phyloP scores from a whole-genome alignment of 1,139 yeast genomes.

The Geotrichum aggregatum region DNA sequence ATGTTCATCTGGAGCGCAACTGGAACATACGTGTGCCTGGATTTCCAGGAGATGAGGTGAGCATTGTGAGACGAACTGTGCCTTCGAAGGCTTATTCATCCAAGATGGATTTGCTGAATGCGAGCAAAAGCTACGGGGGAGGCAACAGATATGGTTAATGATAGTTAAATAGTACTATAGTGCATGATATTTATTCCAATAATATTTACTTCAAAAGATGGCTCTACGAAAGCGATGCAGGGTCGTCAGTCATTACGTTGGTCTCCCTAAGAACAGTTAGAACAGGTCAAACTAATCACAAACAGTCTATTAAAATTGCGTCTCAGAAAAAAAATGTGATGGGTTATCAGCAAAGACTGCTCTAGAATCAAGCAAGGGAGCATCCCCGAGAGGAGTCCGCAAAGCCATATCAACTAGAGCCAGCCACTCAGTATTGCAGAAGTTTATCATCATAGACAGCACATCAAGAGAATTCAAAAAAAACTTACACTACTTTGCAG shows the following conservation, averaged over 20 bases:
- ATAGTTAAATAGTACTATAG: too few relatives aligned
- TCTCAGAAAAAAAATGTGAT: conserved; percentile 11
- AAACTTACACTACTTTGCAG: conserved; percentile 1
- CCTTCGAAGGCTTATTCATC: conserved; percentile 70
- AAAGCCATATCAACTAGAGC: not conserved
- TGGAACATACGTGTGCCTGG: conserved; percentile 97
- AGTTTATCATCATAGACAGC: conserved; percentile 9
- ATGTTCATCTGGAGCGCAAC: conserved; percentile 84
- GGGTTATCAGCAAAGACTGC: conserved; percentile 5
- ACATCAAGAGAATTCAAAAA: not conserved
- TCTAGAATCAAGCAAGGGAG: not conserved
- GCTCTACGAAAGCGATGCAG: too few relatives aligned
- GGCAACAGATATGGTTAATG: too few relatives aligned
- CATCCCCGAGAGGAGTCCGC: conserved; percentile 13
- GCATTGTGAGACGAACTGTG: conserved; percentile 75
- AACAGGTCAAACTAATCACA: not conserved
- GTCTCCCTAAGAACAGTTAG: too few relatives aligned
- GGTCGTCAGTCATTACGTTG: too few relatives aligned
- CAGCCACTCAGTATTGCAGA: conserved; percentile 12
- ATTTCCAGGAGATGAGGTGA: conserved; percentile 75
- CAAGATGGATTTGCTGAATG: conserved; percentile 60
- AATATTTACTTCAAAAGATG: too few relatives aligned
- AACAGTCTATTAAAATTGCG: not conserved
- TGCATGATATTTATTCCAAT: not conserved
- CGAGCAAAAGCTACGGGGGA: conserved; percentile 40